These are phyloP conservation scores for Macadamia tetraphylla DNA, from an alignment of 164 flowering plant species.

Conservation along the genomic window DNA sequence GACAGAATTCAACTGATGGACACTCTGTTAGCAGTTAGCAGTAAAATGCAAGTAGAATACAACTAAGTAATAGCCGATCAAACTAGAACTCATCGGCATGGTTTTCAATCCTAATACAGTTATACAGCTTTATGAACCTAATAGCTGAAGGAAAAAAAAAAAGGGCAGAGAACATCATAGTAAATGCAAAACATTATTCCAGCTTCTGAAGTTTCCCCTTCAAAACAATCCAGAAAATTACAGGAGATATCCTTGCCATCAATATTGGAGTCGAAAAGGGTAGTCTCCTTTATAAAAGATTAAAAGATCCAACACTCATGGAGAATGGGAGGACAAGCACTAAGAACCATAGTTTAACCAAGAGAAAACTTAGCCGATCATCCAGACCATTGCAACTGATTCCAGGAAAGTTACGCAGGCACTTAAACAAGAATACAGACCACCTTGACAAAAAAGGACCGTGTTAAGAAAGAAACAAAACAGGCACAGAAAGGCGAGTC, in stretches of 20 bases:
- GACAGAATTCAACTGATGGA: no score
- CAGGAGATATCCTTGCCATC: neutral
- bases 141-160: neutral
- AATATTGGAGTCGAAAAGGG: neutral
- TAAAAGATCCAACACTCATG: neutral
- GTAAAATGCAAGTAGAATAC: neutral
- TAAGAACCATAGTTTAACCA: neutral
- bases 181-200: neutral
- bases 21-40: no score
- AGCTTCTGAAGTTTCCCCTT: neutral
- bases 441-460: conserved; percentile 5
- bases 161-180: neutral
- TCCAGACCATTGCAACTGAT: neutral
- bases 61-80: neutral
- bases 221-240: neutral
- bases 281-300: conserved; percentile 1
- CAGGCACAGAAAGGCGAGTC: neutral
- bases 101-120: neutral
- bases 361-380: conserved; percentile 1
- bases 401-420: conserved; percentile 4
- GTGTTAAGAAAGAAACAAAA: conserved; percentile 6
- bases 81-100: neutral
- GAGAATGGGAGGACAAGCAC: neutral
- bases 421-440: conserved; percentile 1
- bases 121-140: neutral